Base-by-base conservation (phyloP, 2,329 filamentous ascomycete species). In the Alternaria triticimaculans region DNA sequence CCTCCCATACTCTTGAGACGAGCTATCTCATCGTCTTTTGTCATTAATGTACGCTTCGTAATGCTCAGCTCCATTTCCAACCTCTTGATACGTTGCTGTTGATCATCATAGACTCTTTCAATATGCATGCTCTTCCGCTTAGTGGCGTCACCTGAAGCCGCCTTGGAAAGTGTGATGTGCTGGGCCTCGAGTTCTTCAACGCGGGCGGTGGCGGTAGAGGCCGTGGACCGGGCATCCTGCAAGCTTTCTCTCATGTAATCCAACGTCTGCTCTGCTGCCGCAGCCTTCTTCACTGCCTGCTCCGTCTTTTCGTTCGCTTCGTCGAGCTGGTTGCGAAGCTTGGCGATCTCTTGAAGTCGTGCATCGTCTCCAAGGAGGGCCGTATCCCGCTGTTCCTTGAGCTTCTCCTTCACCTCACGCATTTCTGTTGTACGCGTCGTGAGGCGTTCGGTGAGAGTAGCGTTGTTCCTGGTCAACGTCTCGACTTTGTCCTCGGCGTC, bases 211-310 rank as follows among this genome's bases (percentile, higher is more conserved):
- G 67, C 46, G 12, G 68, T 55, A 1, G 60, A 45, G 12, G 71
- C 73, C 1, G 56, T 33, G 3, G 68, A 65, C 37, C 68, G 61
- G 7, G 70, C 70, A 7, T 55, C 55, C 28, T 69, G 89, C 70
- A 91, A 92, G 10, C 84, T 81, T 5, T 83, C 82, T 56, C 87
- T 85, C 12, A 84, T 80, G 70, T 89, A 92, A 2, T 88, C 86
- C 25, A 84, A 80, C 5, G 89, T 86, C 14, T 74, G 64, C 12
- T 81, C 75, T 8, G 74, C 69, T 41, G 72, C 72, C 10, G 75
- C 67, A 6, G 71, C 75, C 5, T 72, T 74, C 44, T 78, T 79
- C 7, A 81, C 68, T 4, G 75, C 76, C n/a, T 68, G 65, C 11
- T 67, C 58, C 9, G 69, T 70, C 8, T 70, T 68, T 8, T 63